These are phyloP conservation scores for Chrysopogon serrulatus DNA, from an alignment of 176 grass and related monocot genomes.

Conservation along the genomic window DNA sequence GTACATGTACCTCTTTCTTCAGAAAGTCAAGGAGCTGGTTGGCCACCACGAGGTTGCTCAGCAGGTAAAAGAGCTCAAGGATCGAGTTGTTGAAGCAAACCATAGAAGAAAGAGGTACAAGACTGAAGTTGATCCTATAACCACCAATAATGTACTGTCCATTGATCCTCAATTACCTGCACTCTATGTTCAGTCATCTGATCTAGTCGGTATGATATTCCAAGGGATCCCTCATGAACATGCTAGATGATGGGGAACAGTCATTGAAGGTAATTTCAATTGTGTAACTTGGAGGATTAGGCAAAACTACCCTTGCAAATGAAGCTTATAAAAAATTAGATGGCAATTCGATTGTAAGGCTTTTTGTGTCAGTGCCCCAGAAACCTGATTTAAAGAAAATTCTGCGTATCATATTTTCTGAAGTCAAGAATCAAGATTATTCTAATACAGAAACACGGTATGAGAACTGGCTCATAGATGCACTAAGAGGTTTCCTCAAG, in stretches of 20 bases:
- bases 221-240: background rate
- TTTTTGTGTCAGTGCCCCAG: background rate
- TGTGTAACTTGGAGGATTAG: background rate
- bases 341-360: background rate
- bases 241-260: background rate
- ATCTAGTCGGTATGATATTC: background rate
- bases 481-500: background rate
- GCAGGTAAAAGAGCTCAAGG: conserved; percentile 9
- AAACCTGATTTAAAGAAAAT: conserved; percentile 1
- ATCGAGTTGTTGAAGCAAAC: background rate
- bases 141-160: background rate
- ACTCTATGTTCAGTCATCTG: background rate
- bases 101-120: conserved; percentile 6
- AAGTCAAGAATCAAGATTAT: background rate
- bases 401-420: background rate
- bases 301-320: conserved; percentile 4
- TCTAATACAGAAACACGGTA: background rate
- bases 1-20: too few relatives aligned
- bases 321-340: background rate
- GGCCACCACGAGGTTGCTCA: background rate
- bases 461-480: background rate
- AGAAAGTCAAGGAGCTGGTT: background rate
- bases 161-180: background rate
- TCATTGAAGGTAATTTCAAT: conserved; percentile 2
- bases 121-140: background rate